phyloP scores from a whole-genome alignment of 371 early-diverging fungal species.

The Basidiobolus meristosporus region DNA sequence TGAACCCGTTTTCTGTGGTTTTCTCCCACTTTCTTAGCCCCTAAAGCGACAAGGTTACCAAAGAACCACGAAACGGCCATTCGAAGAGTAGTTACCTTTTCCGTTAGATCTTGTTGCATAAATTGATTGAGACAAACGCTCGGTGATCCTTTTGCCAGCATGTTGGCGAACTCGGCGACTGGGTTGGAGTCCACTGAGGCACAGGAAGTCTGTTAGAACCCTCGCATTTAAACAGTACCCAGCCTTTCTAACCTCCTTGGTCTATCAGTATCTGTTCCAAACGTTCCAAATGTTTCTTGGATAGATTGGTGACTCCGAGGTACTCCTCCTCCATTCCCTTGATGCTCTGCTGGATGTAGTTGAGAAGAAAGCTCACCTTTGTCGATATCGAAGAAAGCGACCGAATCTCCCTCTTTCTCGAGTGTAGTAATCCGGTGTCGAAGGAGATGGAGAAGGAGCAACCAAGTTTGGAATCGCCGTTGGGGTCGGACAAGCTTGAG shows the following conservation, averaged over 20 bases:
- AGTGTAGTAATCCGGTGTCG: conserved; percentile 6
- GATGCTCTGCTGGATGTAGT: conserved; percentile 6
- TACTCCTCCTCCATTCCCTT: conserved; percentile 6
- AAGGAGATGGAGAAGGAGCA: not conserved
- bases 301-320: conserved; percentile 3
- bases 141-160: conserved; percentile 9
- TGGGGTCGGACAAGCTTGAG: too few relatives aligned
- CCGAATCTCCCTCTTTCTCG: conserved; percentile 5
- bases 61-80: not conserved
- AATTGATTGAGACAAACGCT: conserved; percentile 4
- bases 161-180: conserved; percentile 4
- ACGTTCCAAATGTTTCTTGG: conserved; percentile 3
- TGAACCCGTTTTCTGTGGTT: conserved; percentile 4
- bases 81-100: conserved; percentile 4
- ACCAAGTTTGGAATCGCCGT: too few relatives aligned
- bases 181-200: conserved; percentile 3
- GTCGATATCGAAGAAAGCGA: conserved; percentile 6
- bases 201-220: not conserved
- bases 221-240: not conserved
- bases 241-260: conserved; percentile 3
- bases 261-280: conserved; percentile 6
- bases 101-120: conserved; percentile 7
- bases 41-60: conserved; percentile 1
- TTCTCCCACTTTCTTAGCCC: conserved; percentile 9
- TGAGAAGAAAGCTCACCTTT: conserved; percentile 4